Evolutionary conservation across 2,329 filamentous ascomycete species (phyloP), one percentile per base, ranked within the genome.

Genomic region (Stachybotrys echinatus): DNA sequence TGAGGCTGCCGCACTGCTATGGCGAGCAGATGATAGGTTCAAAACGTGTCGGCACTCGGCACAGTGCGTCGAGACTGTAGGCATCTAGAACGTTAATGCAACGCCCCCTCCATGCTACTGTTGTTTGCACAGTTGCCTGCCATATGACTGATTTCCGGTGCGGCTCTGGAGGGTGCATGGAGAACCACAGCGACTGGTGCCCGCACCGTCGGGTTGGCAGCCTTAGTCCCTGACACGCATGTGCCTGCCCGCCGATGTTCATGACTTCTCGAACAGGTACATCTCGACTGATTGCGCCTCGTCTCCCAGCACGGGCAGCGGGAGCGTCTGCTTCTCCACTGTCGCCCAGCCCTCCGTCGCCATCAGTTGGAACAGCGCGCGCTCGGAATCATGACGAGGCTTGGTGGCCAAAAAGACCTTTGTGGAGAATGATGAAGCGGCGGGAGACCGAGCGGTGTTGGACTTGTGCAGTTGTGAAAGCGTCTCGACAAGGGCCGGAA

Each of bases 321-420:
- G 66, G 21, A 81, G 56, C 6, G 65, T 63, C 39, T 71, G 67
- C 38, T 69, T 63, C 44, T 77, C 71, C 10, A 61, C 52, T 18
- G 70, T 65, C 2, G 49, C 50, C 80, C 80, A 83, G 3, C 69
- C 70, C 2, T 72, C 65, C 3, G 59, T 59, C 2, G 65, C 55
- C 65, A 83, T 69, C 19, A 80, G 58, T 6, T 67, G 66, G 50
- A 79, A 81, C 18, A 81, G 57, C 0, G 65, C 71, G 27, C 66
- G 61, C 55, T 83, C 80, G 0, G 77, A 80, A 3, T 71, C 66
- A 53, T 83, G 80, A 1, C 80, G 71, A 1, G 73, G 77, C 59
- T 83, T 84, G 0, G 78, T 80, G 3, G 78, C 76, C 12, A 83
- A 55, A 20, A 83, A 67, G 1, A 82, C 74, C 6, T 65, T 69